Evolutionary conservation across 352 stramenopile genomes (phyloP), one percentile per base, ranked within the genome.

Genomic region (Phytophthora ramorum): DNA sequence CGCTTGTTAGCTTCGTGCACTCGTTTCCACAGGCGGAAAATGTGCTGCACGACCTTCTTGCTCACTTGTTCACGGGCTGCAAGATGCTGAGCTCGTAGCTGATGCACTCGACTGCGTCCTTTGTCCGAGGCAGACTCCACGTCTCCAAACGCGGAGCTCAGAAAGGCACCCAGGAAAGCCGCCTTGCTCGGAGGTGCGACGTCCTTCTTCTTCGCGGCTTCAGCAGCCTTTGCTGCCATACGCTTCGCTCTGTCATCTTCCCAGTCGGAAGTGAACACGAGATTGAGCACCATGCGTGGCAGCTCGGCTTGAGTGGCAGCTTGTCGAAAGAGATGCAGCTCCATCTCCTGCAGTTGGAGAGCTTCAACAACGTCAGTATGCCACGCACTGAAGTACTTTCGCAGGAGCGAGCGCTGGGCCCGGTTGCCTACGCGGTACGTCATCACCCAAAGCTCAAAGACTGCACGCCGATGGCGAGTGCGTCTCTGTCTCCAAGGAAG

Each of bases 1-100:
- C 86, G 82, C 10, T 81, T 76, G 4, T 75, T 66, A 0, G 71
- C 56, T 22, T 72, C 49, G 47, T 92, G 82, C 2, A 82, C 75
- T 7, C 63, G 62, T 49, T 92, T 89, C 86, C 83, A 94, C 7
- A 77, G 41, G 9, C 85, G 44, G 24, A 94, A 94, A 14, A 78
- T 69, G 2, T 76, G 82, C 59, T 94, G 86, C 2, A 84, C 83
- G 34, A 92, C 78, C 58, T 90, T 87, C 51, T 87, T 88, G 26
- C 74, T 74, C 7, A 94, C 65, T 19, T 76, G 72, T 26, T 77
- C 71, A 9, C 81, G 71, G 0, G 79, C 80, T 20, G 84, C 69
- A 7, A 76, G 32, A 48, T 92, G 72, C 35, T 85, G 73, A 22
- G 69, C 57, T 1, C 70, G 68, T 1, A 79, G 59, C 14, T 83